Conservation (phyloP, 1,139 yeast genomes). For the Diutina neorugosa region DNA sequence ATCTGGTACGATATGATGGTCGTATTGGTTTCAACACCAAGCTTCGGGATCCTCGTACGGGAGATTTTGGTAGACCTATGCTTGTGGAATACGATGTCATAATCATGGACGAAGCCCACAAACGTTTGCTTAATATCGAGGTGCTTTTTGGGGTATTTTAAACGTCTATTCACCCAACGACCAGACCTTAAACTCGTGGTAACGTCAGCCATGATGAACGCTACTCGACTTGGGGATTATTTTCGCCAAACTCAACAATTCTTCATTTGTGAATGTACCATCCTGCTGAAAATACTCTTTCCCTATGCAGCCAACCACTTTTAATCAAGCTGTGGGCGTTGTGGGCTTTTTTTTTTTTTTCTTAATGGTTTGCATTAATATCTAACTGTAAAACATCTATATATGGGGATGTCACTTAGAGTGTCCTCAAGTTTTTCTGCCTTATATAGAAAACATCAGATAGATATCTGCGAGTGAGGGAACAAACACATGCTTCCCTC, state of each 20-base stretch:
- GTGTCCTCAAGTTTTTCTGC: too few relatives aligned
- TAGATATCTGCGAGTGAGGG: too few relatives aligned
- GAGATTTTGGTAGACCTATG: conserved; percentile 55
- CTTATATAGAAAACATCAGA: too few relatives aligned
- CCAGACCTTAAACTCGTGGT: conserved; percentile 71
- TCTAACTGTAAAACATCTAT: too few relatives aligned
- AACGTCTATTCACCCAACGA: conserved; percentile 44
- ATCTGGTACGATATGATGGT: conserved; percentile 82
- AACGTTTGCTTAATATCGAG: conserved; percentile 80
- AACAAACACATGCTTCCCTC: too few relatives aligned
- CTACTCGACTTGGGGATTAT: conserved; percentile 62
- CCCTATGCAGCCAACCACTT: too few relatives aligned
- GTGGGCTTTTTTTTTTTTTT: too few relatives aligned
- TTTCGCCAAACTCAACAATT: conserved; percentile 84
- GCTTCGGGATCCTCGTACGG: conserved; percentile 70
- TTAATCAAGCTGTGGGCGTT: too few relatives aligned
- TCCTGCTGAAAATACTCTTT: conserved; percentile 75
- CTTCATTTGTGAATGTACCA: conserved; percentile 84
- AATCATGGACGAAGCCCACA: conserved; percentile 96
- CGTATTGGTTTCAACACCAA: conserved; percentile 43
- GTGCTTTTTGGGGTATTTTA: conserved; percentile 69
- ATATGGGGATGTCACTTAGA: too few relatives aligned
- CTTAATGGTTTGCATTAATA: too few relatives aligned
- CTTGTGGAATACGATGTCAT: conserved; percentile 70
- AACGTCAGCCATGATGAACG: conserved; percentile 93